A percentile compares a stretch with the other conserved stretches of the same genome.
These are phyloP conservation scores for Rasamsonia emersonii DNA, from an alignment of 2,329 filamentous ascomycete species.

Conservation along the genomic window DNA sequence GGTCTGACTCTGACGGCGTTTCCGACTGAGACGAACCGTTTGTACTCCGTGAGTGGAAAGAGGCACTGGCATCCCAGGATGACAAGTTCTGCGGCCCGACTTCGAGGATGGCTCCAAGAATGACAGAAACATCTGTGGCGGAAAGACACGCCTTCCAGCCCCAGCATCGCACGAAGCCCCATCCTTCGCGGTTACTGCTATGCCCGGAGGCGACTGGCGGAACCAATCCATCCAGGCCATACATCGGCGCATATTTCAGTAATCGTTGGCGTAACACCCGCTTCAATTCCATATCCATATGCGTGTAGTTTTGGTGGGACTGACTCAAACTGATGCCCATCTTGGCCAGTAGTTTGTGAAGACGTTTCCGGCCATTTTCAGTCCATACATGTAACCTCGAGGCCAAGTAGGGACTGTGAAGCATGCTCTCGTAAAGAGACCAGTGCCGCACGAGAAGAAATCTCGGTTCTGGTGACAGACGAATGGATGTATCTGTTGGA, in stretches of 20 bases:
- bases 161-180: constrained; percentile 97
- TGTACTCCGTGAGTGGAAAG: constrained; percentile 14
- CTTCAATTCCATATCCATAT: constrained; percentile 98
- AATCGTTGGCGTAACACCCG: constrained; percentile 75
- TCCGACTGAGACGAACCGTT: constrained; percentile 13
- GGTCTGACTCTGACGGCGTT: constrained; percentile 16
- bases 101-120: constrained; percentile 85
- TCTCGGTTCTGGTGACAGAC: constrained; percentile 84
- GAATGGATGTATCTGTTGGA: constrained; percentile 84
- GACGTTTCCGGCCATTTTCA: constrained; percentile 73
- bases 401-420: constrained; percentile 91
- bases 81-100: constrained; percentile 51
- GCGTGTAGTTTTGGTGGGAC: constrained; percentile 90
- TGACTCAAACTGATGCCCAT: constrained; percentile 95
- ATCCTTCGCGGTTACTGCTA: constrained; percentile 73
- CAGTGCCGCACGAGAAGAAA: constrained; percentile 91
- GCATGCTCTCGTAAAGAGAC: constrained; percentile 97
- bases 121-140: constrained; percentile 87
- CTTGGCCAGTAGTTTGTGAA: constrained; percentile 92
- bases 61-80: constrained; percentile 24
- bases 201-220: constrained; percentile 65
- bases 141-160: constrained; percentile 93
- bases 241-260: constrained; percentile 83
- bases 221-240: constrained; percentile 88
- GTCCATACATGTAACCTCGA: constrained; percentile 91